Conservation (phyloP, 208 protist genomes). For the Leishmania mexicana region DNA sequence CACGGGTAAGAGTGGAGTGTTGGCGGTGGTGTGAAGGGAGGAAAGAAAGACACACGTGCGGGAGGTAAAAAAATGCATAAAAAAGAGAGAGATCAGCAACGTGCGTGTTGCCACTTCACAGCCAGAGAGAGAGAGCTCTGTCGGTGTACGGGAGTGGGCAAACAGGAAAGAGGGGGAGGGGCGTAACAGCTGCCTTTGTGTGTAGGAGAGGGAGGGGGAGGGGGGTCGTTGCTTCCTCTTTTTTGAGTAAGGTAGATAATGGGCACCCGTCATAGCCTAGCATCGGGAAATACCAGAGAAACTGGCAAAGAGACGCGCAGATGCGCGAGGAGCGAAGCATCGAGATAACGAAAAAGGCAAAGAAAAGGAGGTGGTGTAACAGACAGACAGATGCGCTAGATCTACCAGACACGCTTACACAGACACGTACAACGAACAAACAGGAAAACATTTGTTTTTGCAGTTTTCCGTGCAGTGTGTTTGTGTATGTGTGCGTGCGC, state of each 20-base stretch:
- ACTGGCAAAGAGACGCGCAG: not conserved
- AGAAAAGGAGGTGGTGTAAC: not conserved
- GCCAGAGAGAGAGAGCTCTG: not conserved
- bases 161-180: constrained; percentile 1
- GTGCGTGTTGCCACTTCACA: not conserved
- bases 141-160: not conserved
- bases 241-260: not conserved
- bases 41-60: not conserved
- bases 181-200: not conserved
- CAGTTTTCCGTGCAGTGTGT: not conserved
- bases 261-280: not conserved
- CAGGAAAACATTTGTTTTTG: not conserved
- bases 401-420: not conserved
- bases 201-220: not conserved
- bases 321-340: not conserved
- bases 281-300: not conserved
- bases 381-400: not conserved
- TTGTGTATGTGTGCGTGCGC: not conserved
- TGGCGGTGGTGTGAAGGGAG: not conserved
- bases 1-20: not conserved
- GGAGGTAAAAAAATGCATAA: not conserved
- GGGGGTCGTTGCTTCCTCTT: not conserved
- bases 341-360: not conserved
- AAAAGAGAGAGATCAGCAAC: not conserved
- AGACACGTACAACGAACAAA: not conserved